phyloP scores from a whole-genome alignment of 805 yeast species.

The Barnettozyma sp. region DNA sequence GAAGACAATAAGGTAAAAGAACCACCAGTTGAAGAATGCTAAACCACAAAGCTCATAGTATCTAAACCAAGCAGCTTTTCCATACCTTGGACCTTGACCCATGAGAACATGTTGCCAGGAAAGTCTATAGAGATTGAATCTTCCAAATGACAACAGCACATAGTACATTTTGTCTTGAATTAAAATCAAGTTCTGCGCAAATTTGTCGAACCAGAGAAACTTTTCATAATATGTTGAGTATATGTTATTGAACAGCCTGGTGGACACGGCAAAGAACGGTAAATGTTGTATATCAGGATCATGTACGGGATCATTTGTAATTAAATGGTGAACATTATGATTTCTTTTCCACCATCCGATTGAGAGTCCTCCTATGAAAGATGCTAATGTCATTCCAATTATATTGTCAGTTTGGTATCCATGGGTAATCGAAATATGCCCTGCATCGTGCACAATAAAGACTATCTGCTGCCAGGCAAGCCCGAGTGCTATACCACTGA shows the following conservation, averaged over 20 bases:
- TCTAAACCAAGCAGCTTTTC: conserved; percentile 82
- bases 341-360: conserved; percentile 94
- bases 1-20: conserved; percentile 55
- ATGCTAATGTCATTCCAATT: conserved; percentile 66
- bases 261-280: conserved; percentile 84
- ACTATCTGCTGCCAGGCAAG: conserved; percentile 85
- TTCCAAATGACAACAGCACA: conserved; percentile 72
- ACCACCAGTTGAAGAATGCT: conserved; percentile 71
- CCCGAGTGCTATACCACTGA: conserved; percentile 64
- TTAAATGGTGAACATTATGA: conserved; percentile 87
- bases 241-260: conserved; percentile 58
- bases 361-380: conserved; percentile 81
- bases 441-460: conserved; percentile 86
- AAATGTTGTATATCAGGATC: conserved; percentile 93
- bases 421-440: conserved; percentile 79
- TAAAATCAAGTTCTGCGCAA: conserved; percentile 53
- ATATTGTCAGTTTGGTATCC: conserved; percentile 69
- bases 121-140: conserved; percentile 76
- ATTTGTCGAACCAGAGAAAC: conserved; percentile 56
- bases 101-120: conserved; percentile 69
- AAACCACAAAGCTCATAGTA: conserved; percentile 72
- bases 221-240: conserved; percentile 78
- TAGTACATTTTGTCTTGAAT: conserved; percentile 68
- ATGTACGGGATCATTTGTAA: conserved; percentile 90
- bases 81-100: conserved; percentile 76